Conservation (phyloP, 139 green algal species). For the Parachlorella kessleri region DNA sequence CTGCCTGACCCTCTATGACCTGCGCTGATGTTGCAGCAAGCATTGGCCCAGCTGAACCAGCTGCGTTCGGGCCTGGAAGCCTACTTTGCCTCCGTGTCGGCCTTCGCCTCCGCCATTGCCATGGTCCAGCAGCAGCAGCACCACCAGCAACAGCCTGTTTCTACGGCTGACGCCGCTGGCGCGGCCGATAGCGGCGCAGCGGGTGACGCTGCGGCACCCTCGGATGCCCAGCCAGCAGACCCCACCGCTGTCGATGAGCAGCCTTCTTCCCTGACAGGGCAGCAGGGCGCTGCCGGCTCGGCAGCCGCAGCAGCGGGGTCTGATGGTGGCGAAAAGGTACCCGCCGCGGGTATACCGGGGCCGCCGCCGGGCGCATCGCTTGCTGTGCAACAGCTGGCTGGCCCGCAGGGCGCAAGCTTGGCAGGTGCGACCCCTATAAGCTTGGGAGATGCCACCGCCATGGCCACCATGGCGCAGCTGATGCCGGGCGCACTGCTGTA, state of each 20-base stretch:
- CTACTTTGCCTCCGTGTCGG: not conserved
- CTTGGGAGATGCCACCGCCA: not conserved
- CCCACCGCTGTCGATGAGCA: not conserved
- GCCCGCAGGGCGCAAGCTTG: not conserved
- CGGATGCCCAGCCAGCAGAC: not conserved
- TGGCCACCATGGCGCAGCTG: not conserved
- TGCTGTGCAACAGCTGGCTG: not conserved
- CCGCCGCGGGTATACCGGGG: not conserved
- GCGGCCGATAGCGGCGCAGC: not conserved
- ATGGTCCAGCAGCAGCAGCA: not conserved
- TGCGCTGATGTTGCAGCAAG: too few relatives aligned
- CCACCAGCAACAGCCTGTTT: not conserved
- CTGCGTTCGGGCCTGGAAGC: not conserved
- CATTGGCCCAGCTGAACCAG: not conserved
- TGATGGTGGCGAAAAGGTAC: not conserved
- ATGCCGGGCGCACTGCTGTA: not conserved
- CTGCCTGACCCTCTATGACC: too few relatives aligned
- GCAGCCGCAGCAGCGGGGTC: not conserved
- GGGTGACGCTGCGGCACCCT: not conserved
- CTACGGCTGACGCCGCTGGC: not conserved
- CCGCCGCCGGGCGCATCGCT: not conserved
- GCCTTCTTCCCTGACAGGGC: not conserved
- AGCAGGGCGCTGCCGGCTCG: not conserved
- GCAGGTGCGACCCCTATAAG: not conserved
- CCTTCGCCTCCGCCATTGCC: not conserved